Base-by-base conservation (phyloP, 106 monocot genomes). In the Dioscorea dumetorum region DNA sequence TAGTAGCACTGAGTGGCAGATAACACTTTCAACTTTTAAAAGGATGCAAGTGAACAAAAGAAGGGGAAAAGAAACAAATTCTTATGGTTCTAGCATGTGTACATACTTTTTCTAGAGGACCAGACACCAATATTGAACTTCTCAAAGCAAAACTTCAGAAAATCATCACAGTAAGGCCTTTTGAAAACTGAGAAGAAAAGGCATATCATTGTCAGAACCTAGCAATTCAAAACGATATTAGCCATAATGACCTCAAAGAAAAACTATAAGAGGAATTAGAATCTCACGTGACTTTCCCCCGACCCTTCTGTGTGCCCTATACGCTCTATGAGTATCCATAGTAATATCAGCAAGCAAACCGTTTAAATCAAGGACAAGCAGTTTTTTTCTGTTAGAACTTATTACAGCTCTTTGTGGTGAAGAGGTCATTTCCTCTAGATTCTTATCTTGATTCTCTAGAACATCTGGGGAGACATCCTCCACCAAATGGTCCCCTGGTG, bases 101-200 rank as follows among this genome's bases (percentile, higher is more conserved):
- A 28, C 68, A 60, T 83, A 95, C 91, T 85, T 75, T 72, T 81
- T 60, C 91, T 78, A 6, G 95, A 95, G 33, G 95, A 91, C 95
- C 95, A 95, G 13, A 95, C 49, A 24, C 88, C 95, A 19, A 95
- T 60, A 49, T 81, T 72, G 82, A 95, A 95, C n/a, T 59, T 77
- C 58, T 86, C 70, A 72, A 91, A 95, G 79, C 95, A 91, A 62
- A 88, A 95, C 33, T 79, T 77, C 63, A 95, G 41, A 77, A 95
- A 95, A 72, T 88, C 88, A 24, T 88, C 83, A 63, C 85, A 95
- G 69, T 81, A 95, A 24, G 88, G 95, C 69, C 95, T 91, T 72
- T 82, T 95, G 48, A 83, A 91, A 77, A 91, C 88, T 88, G 78
- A 22, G 28, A 28, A 28, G 28, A 64, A 61, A 72, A 86, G 58